phyloP scores from a whole-genome alignment of 2,329 filamentous ascomycete species.

The Diaporthe sp. region DNA sequence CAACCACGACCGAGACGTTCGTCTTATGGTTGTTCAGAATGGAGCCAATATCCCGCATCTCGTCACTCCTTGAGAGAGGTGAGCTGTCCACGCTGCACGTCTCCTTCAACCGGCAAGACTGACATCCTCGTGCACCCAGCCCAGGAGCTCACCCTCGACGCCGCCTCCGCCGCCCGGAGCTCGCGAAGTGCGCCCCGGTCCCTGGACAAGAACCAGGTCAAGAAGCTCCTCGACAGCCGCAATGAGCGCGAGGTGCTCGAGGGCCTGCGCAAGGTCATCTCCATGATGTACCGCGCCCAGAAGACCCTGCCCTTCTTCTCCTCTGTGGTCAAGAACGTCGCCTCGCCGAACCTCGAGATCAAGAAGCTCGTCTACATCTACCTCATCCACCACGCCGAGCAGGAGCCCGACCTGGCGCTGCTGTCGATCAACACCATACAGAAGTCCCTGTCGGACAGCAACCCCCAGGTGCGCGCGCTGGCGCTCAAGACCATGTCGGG shows the following conservation, averaged over 20 bases:
- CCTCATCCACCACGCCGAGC: constrained; percentile 94
- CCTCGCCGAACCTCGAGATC: constrained; percentile 92
- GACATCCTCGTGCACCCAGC: constrained; percentile 65
- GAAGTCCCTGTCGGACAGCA: constrained; percentile 93
- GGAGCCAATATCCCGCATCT: constrained; percentile 97
- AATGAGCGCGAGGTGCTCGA: constrained; percentile 94
- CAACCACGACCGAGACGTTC: background rate
- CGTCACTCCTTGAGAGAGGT: constrained; percentile 95
- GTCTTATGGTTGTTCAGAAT: constrained; percentile 61
- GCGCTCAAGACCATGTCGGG: constrained; percentile 97
- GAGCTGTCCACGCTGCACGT: constrained; percentile 50
- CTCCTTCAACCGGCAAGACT: constrained; percentile 31
- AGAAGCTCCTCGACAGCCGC: constrained; percentile 94
- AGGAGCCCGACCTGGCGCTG: constrained; percentile 93
- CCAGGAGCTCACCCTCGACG: constrained; percentile 96
- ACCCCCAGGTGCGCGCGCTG: constrained; percentile 90
- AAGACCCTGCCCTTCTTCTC: constrained; percentile 95
- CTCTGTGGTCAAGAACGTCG: constrained; percentile 98
- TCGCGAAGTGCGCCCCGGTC: constrained; percentile 73
- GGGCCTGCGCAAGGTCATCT: constrained; percentile 88
- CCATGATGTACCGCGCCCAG: constrained; percentile 95
- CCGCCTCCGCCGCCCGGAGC: constrained; percentile 86
- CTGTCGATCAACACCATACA: constrained; percentile 99
- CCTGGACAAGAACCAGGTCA: constrained; percentile 86
- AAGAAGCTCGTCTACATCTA: constrained; percentile 99